A percentile compares a stretch with the other conserved stretches of the same genome.
These are phyloP conservation scores for Geotrichum restrictum DNA, from an alignment of 1,139 yeast species.

Conservation along the genomic window DNA sequence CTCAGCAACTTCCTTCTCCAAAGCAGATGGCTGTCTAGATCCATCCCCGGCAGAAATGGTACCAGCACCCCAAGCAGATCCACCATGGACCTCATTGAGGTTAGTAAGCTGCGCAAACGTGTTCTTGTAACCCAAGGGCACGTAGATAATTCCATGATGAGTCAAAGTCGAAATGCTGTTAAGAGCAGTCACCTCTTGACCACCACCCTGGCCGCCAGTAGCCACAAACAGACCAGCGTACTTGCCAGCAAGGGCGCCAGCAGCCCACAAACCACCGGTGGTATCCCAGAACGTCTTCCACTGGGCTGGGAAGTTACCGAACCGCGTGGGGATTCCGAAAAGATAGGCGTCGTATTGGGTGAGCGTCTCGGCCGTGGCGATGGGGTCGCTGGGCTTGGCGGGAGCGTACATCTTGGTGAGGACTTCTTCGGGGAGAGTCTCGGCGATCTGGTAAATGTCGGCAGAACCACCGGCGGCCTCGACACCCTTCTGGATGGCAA, in stretches of 20 bases:
- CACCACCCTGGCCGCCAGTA: conserved; percentile 83
- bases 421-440: conserved; percentile 66
- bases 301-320: conserved; percentile 78
- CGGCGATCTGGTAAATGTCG: conserved; percentile 67
- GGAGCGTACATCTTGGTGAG: conserved; percentile 62
- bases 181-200: conserved; percentile 68
- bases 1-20: conserved; percentile 56
- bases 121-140: conserved; percentile 75
- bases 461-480: conserved; percentile 72
- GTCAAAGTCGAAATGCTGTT: conserved; percentile 63
- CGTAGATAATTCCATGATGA: too few species aligned
- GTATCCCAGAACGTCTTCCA: conserved; percentile 77
- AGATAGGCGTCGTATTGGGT: conserved; percentile 66
- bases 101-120: conserved; percentile 56
- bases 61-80: conserved; percentile 89
- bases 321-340: conserved; percentile 82
- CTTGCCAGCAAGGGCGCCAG: conserved; percentile 70
- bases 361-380: conserved; percentile 60
- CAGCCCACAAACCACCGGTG: conserved; percentile 80
- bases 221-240: conserved; percentile 71
- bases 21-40: conserved; percentile 62
- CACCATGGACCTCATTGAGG: conserved; percentile 72
- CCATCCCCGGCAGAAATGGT: conserved; percentile 76
- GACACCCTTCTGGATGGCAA: conserved; percentile 65
- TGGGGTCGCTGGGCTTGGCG: conserved; percentile 62